phyloP scores from a whole-genome alignment of 805 yeast species.

The Candida ulmi region DNA sequence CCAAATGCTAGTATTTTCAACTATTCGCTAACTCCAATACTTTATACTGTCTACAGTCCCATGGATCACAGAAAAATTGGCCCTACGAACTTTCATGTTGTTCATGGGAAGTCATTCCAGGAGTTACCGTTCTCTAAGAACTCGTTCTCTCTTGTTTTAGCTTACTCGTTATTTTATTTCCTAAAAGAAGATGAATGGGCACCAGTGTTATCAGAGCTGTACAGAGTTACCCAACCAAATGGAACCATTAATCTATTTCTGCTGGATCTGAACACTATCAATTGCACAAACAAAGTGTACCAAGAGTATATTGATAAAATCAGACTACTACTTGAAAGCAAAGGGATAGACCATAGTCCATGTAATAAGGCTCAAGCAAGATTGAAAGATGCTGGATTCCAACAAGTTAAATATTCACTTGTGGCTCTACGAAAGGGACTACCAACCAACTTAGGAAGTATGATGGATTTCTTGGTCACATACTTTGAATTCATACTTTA shows the following conservation, averaged over 20 bases:
- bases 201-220: constrained; percentile 12
- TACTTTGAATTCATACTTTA: constrained; percentile 18
- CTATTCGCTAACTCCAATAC: constrained; percentile 13
- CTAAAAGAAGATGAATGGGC: constrained; percentile 20
- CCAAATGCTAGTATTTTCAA: constrained; percentile 14
- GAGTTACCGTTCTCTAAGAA: constrained; percentile 16
- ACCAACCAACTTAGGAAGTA: constrained; percentile 15
- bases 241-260: constrained; percentile 16
- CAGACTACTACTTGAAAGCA: constrained; percentile 8
- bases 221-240: constrained; percentile 13
- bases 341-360: constrained; percentile 22
- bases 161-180: constrained; percentile 16
- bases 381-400: constrained; percentile 19
- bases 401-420: constrained; percentile 14
- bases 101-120: constrained; percentile 14
- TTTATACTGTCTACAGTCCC: constrained; percentile 6
- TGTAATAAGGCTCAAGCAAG: constrained; percentile 14
- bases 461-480: constrained; percentile 18
- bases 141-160: constrained; percentile 15
- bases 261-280: constrained; percentile 17
- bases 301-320: constrained; percentile 9
- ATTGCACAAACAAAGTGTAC: constrained; percentile 13
- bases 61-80: constrained; percentile 11
- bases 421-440: constrained; percentile 17
- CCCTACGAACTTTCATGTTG: constrained; percentile 18